Base-by-base conservation (phyloP, 1,284 basidiomycete genomes). In the Cystodermella granulosa region DNA sequence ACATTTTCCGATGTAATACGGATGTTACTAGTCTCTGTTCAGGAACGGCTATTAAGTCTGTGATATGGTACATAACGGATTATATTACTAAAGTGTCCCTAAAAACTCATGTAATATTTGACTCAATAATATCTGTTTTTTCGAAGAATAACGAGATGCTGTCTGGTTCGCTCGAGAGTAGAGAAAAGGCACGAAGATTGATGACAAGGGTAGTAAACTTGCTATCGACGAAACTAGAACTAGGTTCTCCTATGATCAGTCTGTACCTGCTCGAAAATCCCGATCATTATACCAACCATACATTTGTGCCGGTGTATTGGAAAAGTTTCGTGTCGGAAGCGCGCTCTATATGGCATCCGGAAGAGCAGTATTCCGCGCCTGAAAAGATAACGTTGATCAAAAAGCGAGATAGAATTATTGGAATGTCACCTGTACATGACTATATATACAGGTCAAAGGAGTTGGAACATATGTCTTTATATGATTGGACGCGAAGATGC, bases 41-140 rank as follows among this genome's bases (percentile, higher is more conserved):
- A 23, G 66, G 68, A 2, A 69, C 65, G n/a, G 60, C 63, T 4
- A 57, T 71, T 4, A 69, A 67, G 46, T 58, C 65, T 20, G 59
- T 70, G 3, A 48, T 72, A 5, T 51, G 55, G 6, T 73, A 71
- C 60, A 56, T 71, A 2, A 60, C 67, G 4, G 66, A 73, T 46
- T 73, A 72, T 55, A 59, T 73, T 18, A 70, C 67, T 0, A 73
- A 73, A 43, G 36, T 51, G 5, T 24, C 47, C 2, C 43, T 71
- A 16, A 69, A 68, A 38, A 70, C 67, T 3, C 56, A 65, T 49
- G 50, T 48, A 1, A 56, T 67, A 16, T 69, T 70, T 59, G 57
- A 66, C 17, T 47, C 57, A n/a, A 56, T 70, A 11, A 38, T 43
- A 31, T 43, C 42, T 15, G 53, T 66, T 3, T 62, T 66, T 48